These are phyloP conservation scores for Kodamaea sp. DNA, from an alignment of 1,139 yeast genomes.

Conservation along the genomic window DNA sequence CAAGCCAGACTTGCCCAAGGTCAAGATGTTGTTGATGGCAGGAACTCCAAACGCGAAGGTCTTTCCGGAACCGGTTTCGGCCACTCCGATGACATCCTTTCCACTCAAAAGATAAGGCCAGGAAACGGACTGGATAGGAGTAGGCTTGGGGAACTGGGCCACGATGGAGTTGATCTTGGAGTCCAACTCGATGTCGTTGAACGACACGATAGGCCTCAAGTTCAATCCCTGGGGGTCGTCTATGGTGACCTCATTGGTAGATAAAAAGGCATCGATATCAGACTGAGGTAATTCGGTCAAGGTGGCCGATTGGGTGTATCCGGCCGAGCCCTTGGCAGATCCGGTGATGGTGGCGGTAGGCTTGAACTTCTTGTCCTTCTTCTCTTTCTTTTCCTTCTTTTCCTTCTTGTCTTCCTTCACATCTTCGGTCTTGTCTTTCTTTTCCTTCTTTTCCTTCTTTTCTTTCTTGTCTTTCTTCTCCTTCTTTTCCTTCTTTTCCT, in stretches of 20 bases:
- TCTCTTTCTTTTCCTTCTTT: slow-evolving; percentile 14
- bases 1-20: slow-evolving; percentile 50
- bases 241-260: slow-evolving; percentile 74
- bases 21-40: slow-evolving; percentile 72
- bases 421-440: slow-evolving; percentile 38
- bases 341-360: slow-evolving; percentile 13
- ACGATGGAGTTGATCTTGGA: slow-evolving; percentile 57
- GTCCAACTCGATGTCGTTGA: slow-evolving; percentile 61
- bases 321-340: slow-evolving; percentile 14
- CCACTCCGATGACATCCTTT: slow-evolving; percentile 93
- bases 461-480: slow-evolving; percentile 49
- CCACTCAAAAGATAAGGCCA: slow-evolving; percentile 90
- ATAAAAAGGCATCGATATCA: slow-evolving; percentile 62
- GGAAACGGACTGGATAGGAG: slow-evolving; percentile 95
- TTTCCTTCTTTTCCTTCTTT: slow-evolving; percentile 41
- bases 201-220: slow-evolving; percentile 71
- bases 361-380: slow-evolving; percentile 10
- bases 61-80: slow-evolving; percentile 98
- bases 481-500: slow-evolving; percentile 48
- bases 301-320: slow-evolving; percentile 32
- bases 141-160: slow-evolving; percentile 79
- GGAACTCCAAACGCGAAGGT: slow-evolving; percentile 98
- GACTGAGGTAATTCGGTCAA: slow-evolving; percentile 44
- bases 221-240: slow-evolving; percentile 61
- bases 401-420: slow-evolving; percentile 19